These are phyloP conservation scores for Lagenaria siceraria DNA, from an alignment of 306 rosid species.

Conservation along the genomic window DNA sequence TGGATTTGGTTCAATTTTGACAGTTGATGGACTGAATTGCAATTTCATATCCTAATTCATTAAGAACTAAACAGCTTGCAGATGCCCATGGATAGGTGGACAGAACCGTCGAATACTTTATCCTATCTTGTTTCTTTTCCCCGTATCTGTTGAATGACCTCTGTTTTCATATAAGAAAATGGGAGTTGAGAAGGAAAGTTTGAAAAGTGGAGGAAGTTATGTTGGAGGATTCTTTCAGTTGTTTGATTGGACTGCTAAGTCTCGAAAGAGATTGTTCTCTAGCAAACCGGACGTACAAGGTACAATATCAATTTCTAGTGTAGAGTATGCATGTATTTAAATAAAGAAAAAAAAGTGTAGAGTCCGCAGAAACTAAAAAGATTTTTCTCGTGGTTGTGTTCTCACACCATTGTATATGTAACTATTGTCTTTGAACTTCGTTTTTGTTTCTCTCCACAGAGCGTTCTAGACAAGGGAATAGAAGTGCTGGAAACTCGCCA, in stretches of 20 bases:
- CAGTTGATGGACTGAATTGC: not conserved
- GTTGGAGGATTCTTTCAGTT: constrained; percentile 76
- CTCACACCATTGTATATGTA: not conserved
- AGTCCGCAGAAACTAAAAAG: not conserved
- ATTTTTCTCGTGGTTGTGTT: not conserved
- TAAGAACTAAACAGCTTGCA: not conserved
- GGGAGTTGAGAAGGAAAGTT: constrained; percentile 74
- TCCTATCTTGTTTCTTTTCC: constrained; percentile 9
- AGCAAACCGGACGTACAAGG: constrained; percentile 54
- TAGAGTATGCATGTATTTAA: not conserved
- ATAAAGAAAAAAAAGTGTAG: too few relatives aligned
- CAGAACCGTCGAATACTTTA: constrained; percentile 5
- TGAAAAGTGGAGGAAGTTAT: constrained; percentile 47
- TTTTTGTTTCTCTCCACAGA: constrained; percentile 29
- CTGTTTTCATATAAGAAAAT: constrained; percentile 28
- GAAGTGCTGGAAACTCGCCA: constrained; percentile 32
- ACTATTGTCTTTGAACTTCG: not conserved
- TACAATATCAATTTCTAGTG: constrained; percentile 12
- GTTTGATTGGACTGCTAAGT: constrained; percentile 87
- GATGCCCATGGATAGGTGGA: constrained; percentile 17
- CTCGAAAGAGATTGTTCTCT: constrained; percentile 73
- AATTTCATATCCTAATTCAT: not conserved
- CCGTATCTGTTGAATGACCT: constrained; percentile 16
- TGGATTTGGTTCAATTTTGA: not conserved
- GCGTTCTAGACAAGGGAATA: constrained; percentile 36